Evolutionary conservation across 139 green algal genomes (phyloP), one percentile per base, ranked within the genome.

Genomic region (Coelastrella sp.): DNA sequence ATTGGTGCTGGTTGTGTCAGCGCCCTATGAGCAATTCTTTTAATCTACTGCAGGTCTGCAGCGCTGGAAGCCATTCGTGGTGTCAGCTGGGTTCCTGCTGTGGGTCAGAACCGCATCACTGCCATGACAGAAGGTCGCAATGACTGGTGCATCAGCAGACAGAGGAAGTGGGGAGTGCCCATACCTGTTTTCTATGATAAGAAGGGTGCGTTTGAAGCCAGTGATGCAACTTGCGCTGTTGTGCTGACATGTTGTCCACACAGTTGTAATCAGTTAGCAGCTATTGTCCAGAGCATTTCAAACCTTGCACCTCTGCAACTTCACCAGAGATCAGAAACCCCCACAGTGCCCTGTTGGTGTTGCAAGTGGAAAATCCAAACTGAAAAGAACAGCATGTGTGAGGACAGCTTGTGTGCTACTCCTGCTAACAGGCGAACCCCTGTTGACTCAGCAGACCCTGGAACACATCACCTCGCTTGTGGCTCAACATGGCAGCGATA

Each of bases 131-230:
- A 97, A 90, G 95, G 96, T 15, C 96, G 98, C 60, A 92, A 81
- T 57, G 98, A 99, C 90, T 99, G 98, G 98, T 99, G 98, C 96
- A 99, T 99, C 93, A 98, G 94, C 60, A 93, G 98, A 56, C 98
- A 99, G 95, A 95, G 98, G 84, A 97, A 96, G 85, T 99, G 98
- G 98, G 98, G 98, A 68, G 97, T 99, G 80, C 98, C 98, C 84
- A 99, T 99, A 87, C 98, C 98, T 24, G 97, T 98, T 4, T 99
- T 99, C 91, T 99, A 99, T 92, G 84, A 99, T 93, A 90, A 92
- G 6, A 95, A 98, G n/a, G 96, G 94, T 95, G 25, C 6, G 85
- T 0, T 12, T 20, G 24, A 49, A 49, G 35, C 35, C 35, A 49
- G 35, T 3, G 35, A 1, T 49, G 35, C 35, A 49, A 49, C 35